Base-by-base conservation (phyloP, 768 basidiomycete genomes). In the Trametes gibbosa region DNA sequence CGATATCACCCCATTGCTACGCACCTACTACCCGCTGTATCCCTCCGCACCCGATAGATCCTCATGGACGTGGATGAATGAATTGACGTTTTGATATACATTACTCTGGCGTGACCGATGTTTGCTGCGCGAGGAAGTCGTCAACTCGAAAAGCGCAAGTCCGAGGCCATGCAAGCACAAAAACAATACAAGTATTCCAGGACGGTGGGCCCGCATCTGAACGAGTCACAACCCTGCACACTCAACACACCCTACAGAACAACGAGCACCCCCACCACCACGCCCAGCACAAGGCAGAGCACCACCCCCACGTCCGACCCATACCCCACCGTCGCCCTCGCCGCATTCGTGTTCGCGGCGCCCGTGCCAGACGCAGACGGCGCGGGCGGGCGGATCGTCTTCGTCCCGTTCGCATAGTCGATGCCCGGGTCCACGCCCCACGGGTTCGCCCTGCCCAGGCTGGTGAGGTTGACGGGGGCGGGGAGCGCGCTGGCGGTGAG, bases 391-490 rank as follows among this genome's bases (percentile, higher is more conserved):
- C 19, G 45, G 59, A 58, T 49, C 47, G 42, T 43, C 59, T 61
- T 50, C 50, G 50, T 61, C 40, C 63, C 63, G 53, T 51, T 59
- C 42, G 50, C 42, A 40, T 64, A 64, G 45, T 58, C 53, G 59
- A 61, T 55, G 49, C 63, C 63, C n/a, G 59, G 59, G 50, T 64
- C 43, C 43, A 21, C 42, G 42, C 47, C 48, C 63, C 63, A 64
- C 56, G 69, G 72, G 40, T 66, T 69, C 24, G 63, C 63, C 66
- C 61, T 1, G 13, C 65, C 66, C 14, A 50, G 45, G 46, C 71
- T 69, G 12, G 76, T 71, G 55, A 82, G 66, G 68, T 81, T 76
- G 27, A 78, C 75, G 17, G 79, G 75, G 13, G 72, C 49, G 40
- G 78, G 76, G 21, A 73, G 72, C 45, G 51, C 61, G 17, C 63